These are phyloP conservation scores for Cordyceps cicadae DNA, from an alignment of 2,329 filamentous ascomycete species.

Conservation along the genomic window DNA sequence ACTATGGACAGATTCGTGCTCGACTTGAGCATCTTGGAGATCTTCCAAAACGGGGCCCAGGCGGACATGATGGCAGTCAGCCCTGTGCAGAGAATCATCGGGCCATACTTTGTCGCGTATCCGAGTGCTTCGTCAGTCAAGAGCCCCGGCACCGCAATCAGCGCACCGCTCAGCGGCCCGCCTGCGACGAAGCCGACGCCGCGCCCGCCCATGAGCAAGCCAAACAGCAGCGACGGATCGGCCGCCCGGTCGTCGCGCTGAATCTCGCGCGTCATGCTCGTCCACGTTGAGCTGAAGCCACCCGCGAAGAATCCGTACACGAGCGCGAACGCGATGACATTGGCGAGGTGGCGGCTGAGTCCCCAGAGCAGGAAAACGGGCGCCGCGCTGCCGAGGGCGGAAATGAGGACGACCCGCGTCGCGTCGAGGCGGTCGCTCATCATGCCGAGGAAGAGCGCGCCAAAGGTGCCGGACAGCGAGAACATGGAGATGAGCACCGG, in stretches of 20 bases:
- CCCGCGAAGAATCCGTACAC: constrained; percentile 57
- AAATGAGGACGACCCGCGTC: constrained; percentile 45
- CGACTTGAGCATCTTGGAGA: not conserved
- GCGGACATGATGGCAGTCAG: constrained; percentile 24
- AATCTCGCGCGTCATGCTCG: constrained; percentile 39
- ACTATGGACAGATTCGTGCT: not conserved
- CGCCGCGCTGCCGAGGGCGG: constrained; percentile 45
- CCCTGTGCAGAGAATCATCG: constrained; percentile 26
- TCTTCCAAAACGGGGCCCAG: constrained; percentile 30
- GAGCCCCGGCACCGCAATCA: constrained; percentile 18
- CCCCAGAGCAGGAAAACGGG: constrained; percentile 56
- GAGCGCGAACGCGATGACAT: constrained; percentile 50
- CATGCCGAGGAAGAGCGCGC: constrained; percentile 47
- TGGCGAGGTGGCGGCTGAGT: constrained; percentile 37
- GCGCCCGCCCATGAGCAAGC: constrained; percentile 23
- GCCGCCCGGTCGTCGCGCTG: constrained; percentile 18
- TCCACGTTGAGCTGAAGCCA: constrained; percentile 54
- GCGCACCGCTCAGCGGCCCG: constrained; percentile 22
- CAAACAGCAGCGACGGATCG: constrained; percentile 23
- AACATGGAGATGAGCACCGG: constrained; percentile 46
- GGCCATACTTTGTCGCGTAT: constrained; percentile 24
- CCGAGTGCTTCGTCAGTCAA: constrained; percentile 22
- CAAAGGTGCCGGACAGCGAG: constrained; percentile 49
- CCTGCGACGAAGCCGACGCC: constrained; percentile 22
- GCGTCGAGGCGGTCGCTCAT: constrained; percentile 44